Evolutionary conservation across 305 asterid genomes (phyloP).

Genomic region (Fraxinus xanthoxyloides): DNA sequence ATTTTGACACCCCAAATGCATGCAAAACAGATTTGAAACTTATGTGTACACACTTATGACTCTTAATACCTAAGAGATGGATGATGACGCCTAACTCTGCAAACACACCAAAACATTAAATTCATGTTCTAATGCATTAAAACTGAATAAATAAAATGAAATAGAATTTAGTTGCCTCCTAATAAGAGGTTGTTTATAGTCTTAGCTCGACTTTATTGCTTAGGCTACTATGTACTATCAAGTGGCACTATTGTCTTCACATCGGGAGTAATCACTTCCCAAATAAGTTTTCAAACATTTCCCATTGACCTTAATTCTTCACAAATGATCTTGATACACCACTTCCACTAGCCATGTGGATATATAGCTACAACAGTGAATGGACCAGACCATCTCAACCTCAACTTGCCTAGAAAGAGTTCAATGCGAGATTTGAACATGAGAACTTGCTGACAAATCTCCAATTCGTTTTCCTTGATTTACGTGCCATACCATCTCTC

Average conservation of each 20-base stretch:
- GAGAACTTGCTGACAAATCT: neutral
- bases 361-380: neutral
- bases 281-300: neutral
- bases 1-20: neutral
- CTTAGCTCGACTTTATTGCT: neutral
- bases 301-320: neutral
- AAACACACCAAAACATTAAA: neutral
- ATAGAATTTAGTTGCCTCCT: neutral
- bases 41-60: neutral
- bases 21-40: neutral
- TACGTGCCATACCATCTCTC: neutral
- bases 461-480: neutral
- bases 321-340: neutral
- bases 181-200: neutral
- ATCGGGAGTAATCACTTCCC: neutral
- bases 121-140: neutral
- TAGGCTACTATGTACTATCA: neutral
- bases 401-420: neutral
- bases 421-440: neutral
- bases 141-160: neutral
- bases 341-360: neutral
- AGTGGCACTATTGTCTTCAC: neutral
- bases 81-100: neutral
- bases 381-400: neutral
- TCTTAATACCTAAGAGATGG: neutral